A percentile compares a stretch with the other conserved stretches of the same genome.
phyloP scores from a whole-genome alignment of 805 yeast genomes.

The Wickerhamomyces strasburgensis region DNA sequence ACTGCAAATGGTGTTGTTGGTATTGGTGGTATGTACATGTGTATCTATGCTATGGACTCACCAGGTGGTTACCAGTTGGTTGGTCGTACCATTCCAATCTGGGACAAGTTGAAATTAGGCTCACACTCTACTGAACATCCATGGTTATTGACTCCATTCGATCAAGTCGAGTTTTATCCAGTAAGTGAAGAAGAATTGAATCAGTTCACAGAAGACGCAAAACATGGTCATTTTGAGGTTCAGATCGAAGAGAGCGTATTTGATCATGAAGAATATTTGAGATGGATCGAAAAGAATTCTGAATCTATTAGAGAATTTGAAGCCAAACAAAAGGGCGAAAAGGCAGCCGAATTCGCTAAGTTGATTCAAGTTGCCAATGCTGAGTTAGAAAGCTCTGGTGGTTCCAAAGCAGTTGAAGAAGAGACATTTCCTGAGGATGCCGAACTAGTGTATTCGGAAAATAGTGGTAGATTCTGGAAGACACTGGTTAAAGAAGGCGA shows the following conservation, averaged over 20 bases:
- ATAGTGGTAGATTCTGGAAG: constrained; percentile 97
- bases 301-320: constrained; percentile 69
- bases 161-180: constrained; percentile 91
- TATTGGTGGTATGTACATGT: constrained; percentile 98
- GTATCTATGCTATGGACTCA: constrained; percentile 90
- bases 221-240: constrained; percentile 75
- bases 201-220: constrained; percentile 59
- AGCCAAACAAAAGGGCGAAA: constrained; percentile 69
- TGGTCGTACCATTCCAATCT: constrained; percentile 94
- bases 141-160: constrained; percentile 90
- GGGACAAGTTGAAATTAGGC: constrained; percentile 90
- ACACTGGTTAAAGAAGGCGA: constrained; percentile 78
- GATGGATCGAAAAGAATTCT: constrained; percentile 72
- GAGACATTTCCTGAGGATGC: constrained; percentile 74
- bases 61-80: constrained; percentile 98
- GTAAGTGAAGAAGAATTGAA: constrained; percentile 84
- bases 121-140: constrained; percentile 60
- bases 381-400: constrained; percentile 56
- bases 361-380: constrained; percentile 78
- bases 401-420: constrained; percentile 37
- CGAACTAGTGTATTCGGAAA: constrained; percentile 84
- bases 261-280: constrained; percentile 71
- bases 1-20: constrained; percentile 98
- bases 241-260: constrained; percentile 74
- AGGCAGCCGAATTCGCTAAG: constrained; percentile 78